Evolutionary conservation across 2,329 filamentous ascomycete species (phyloP), one percentile per base, ranked within the genome.

Genomic region (Stachybotrys echinatus): DNA sequence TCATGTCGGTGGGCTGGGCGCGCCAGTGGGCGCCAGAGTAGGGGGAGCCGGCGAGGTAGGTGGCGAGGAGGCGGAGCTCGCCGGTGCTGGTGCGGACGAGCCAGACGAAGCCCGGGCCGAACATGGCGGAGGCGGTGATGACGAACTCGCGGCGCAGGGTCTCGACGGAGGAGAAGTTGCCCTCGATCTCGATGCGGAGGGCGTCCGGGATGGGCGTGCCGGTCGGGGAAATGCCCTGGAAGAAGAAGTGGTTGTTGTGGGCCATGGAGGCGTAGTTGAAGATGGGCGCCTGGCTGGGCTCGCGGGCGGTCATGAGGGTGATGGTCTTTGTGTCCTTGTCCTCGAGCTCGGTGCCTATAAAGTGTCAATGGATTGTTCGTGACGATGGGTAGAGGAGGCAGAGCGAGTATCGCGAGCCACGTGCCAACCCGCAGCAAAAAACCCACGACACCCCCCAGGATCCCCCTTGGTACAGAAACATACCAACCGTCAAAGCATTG

Each of bases 191-290:
- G 51, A 64, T 57, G 60, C 75, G 68, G 53, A 95, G 80, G 42
- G 63, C 56, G 2, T 71, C 64, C 52, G 81, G 82, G 57, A 88
- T 86, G 56, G 69, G 60, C 45, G 68, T 73, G 49, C 64, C 77
- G 66, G 54, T 48, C 49, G 70, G 70, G 49, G 66, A 60, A 55
- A 74, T 65, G 62, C 76, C 71, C 58, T 80, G 67, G 79, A 92
- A 92, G 81, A 90, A 92, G 76, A 90, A 87, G 65, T 84, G 74
- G 68, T 84, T 96, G 81, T 97, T 97, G 79, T 89, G 87, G 50
- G 90, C 89, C 88, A 95, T 95, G 61, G 89, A 95, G 68, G 94
- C 94, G 68, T 95, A 83, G 80, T 97, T 99, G 84, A 99, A 99
- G 66, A 87, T 75, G 59, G 85, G 78, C 40, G 94, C 94, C 55